phyloP scores from a whole-genome alignment of 257 asterid genomes.

The Solanum dulcamara region DNA sequence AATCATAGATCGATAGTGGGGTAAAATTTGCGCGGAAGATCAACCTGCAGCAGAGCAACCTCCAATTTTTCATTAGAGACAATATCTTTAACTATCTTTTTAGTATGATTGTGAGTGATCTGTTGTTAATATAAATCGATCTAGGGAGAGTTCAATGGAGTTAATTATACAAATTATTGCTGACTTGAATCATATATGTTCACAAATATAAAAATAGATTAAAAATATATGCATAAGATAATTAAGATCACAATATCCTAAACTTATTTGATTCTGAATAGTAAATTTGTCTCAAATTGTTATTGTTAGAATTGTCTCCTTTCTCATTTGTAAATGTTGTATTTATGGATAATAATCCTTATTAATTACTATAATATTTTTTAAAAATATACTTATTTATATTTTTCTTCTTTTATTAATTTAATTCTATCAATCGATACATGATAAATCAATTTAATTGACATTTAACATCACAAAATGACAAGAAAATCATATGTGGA shows the following conservation, averaged over 20 bases:
- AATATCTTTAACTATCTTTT: too few relatives aligned
- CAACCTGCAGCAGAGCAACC: too few relatives aligned
- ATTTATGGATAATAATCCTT: neutral
- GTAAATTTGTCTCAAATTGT: neutral
- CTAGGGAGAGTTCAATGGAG: too few relatives aligned
- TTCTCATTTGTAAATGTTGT: neutral
- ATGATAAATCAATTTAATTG: neutral
- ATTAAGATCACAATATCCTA: neutral
- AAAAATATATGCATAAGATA: too few relatives aligned
- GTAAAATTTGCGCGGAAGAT: too few relatives aligned
- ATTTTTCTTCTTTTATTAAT: neutral
- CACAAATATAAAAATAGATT: too few relatives aligned
- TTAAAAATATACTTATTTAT: neutral
- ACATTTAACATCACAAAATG: neutral
- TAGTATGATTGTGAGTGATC: too few relatives aligned
- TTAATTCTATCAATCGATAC: neutral
- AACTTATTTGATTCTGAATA: neutral
- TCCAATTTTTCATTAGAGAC: neutral
- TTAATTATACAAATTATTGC: too few relatives aligned
- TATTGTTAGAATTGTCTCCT: neutral
- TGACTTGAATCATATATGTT: too few relatives aligned
- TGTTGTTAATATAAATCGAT: too few relatives aligned
- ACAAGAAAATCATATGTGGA: neutral
- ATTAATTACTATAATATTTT: neutral
- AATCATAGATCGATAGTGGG: neutral